phyloP scores from a whole-genome alignment of 441 rosid genomes.

The Euphorbia corollata region DNA sequence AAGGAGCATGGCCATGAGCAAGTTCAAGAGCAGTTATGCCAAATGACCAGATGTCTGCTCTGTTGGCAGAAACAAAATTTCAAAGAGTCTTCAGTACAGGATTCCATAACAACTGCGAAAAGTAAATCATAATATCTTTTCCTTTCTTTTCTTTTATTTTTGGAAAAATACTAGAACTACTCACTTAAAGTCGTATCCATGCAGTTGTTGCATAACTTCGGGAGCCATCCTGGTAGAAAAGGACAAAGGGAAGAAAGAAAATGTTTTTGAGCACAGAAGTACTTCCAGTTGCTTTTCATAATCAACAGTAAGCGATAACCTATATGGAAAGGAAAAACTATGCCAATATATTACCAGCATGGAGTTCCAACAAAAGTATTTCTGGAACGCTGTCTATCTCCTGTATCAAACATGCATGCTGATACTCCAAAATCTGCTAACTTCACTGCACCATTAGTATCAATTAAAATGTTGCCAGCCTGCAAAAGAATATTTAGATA shows the following conservation, averaged over 20 bases:
- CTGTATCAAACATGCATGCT: conserved; percentile 95
- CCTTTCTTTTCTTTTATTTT: not conserved
- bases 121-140: not conserved
- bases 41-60: conserved; percentile 95
- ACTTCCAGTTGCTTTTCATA: not conserved
- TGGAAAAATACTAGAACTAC: conserved; percentile 21
- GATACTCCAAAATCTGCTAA: conserved; percentile 97
- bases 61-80: conserved; percentile 37
- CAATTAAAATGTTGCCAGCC: conserved; percentile 91
- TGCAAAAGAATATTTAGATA: conserved; percentile 31
- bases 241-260: conserved; percentile 13
- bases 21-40: conserved; percentile 96
- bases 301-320: not conserved
- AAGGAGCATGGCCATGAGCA: conserved; percentile 98
- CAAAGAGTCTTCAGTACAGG: conserved; percentile 17
- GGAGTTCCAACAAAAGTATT: conserved; percentile 99
- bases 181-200: conserved; percentile 98
- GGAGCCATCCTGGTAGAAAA: conserved; percentile 89
- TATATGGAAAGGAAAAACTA: conserved; percentile 7
- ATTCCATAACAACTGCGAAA: not conserved
- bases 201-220: conserved; percentile 97
- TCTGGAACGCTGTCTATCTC: conserved; percentile 91
- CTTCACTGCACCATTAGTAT: conserved; percentile 71
- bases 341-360: conserved; percentile 68
- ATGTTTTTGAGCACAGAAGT: conserved; percentile 14